Evolutionary conservation across 2,329 filamentous ascomycete species (phyloP), one percentile per base, ranked within the genome.

Genomic region (Sclerotinia spermophila): DNA sequence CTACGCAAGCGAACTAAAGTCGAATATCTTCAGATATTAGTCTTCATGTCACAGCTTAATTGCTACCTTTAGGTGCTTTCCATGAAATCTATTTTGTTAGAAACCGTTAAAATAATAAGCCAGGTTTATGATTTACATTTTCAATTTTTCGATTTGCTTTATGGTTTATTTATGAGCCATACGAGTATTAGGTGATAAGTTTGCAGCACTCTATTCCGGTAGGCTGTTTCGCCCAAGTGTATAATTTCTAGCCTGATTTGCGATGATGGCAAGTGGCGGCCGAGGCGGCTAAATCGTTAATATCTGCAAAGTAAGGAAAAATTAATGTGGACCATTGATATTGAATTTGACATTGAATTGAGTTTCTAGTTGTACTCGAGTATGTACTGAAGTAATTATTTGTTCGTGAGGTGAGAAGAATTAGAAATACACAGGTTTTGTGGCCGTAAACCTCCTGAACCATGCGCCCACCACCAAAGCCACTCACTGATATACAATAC

Each of bases 401-500:
- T 75, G 58, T 70, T 74, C 72, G 60, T 74, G 75, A 78, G 78
- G 72, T 77, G 77, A 77, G 77, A 66, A 76, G 75, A 73, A 68
- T 72, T 79, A 78, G 68, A 76, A 78, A 77, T 79, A 78, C 77
- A 76, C 42, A 75, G 74, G 73, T 73, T 68, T 74, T 73, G 68
- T 72, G 64, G 61, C 69, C 72, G 64, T 65, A 75, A 73, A 67
- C 71, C 71, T 68, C 70, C 60, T 66, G 62, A 71, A 73, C 71
- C 74, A 74, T 76, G 70, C 73, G 70, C 53, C 73, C 69, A 38
- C 64, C 35, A 74, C 67, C 72, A 64, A 72, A 67, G 69, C 73
- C 58, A 73, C 73, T 69, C 69, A 73, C 53, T 68, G 66, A 76
- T 77, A 74, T 76, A 77, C 75, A 78, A 76, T 72, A 72, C 71